These are phyloP conservation scores for Fraxinus sp. DNA, from an alignment of 305 asterid genomes.

Conservation along the genomic window DNA sequence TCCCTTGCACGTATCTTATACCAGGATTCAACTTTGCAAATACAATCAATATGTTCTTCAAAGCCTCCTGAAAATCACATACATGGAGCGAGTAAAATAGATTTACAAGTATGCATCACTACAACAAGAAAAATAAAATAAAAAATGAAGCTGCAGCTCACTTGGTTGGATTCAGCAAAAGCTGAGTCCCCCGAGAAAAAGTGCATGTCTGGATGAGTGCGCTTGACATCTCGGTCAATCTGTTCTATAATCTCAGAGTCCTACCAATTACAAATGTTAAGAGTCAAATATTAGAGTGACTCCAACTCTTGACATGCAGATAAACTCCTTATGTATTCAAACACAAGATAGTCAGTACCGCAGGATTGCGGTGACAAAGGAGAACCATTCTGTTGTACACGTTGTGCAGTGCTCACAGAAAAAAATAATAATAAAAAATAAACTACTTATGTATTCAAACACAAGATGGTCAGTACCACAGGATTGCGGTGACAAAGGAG, in stretches of 20 bases:
- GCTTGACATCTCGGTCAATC: constrained; percentile 94
- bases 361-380: constrained; percentile 10
- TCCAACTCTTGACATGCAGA: constrained; percentile 14
- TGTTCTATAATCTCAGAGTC: constrained; percentile 89
- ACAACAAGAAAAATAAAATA: constrained; percentile 3
- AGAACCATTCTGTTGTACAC: background rate
- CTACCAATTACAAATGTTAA: constrained; percentile 36
- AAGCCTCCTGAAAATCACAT: constrained; percentile 60
- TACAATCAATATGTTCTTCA: constrained; percentile 63
- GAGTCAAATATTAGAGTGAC: constrained; percentile 1
- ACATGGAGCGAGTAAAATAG: constrained; percentile 14
- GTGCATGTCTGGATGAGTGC: constrained; percentile 94
- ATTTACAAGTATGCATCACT: background rate
- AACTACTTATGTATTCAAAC: too few species aligned
- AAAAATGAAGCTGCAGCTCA: constrained; percentile 30
- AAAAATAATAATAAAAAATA: background rate
- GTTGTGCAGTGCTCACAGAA: constrained; percentile 4
- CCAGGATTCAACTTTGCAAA: constrained; percentile 97
- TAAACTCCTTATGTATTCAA: constrained; percentile 7
- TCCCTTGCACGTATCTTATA: constrained; percentile 97
- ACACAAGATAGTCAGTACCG: background rate
- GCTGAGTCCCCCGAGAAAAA: constrained; percentile 90
- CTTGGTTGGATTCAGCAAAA: constrained; percentile 79
- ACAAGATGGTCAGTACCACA: too few species aligned
- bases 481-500: too few species aligned